Base-by-base conservation (phyloP, 768 basidiomycete genomes). In the Psilocybe cubensis region DNA sequence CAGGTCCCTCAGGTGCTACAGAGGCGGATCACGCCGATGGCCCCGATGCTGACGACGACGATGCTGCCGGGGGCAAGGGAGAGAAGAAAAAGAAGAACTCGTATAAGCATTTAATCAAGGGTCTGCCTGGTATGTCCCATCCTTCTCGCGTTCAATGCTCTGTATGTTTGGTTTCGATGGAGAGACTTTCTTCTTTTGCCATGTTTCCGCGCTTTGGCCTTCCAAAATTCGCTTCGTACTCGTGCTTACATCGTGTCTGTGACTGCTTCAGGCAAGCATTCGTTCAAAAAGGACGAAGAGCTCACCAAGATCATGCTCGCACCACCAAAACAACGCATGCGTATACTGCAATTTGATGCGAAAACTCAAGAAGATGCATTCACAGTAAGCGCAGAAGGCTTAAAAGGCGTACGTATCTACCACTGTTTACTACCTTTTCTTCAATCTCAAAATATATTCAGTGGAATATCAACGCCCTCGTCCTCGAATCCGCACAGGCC, bases 261-360 rank as follows among this genome's bases (percentile, higher is more conserved):
- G 33, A 17, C 23, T 20, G 12, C n/a, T 42, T 18, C 62, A 88
- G 87, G 90, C 57, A 92, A 91, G 70, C 90, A 92, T 61, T 88
- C 89, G 25, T 78, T 83, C 79, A 91, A 89, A 76, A 92, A 88
- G 69, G 90, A 92, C 63, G 85, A 88, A 57, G 90, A 84, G 70
- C 71, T 92, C 48, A 79, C 78, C 35, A 83, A 74, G 1, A 83
- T 84, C 61, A 89, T 92, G 76, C 77, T 82, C 62, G 76, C 79
- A 10, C 89, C 89, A 4, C 85, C 87, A 57, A 91, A 91, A 69
- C 88, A 91, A 65, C 82, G 82, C 57, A 80, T 84, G 54, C 73
- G 75, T 47, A 88, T 92, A 59, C 68, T 68, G 28, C 81, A 78
- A 12, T 89, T 92, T 65, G 89, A 91, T 70, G 65, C 67, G 40